Evolutionary conservation across 495 filamentous ascomycete genomes (phyloP), one percentile per base, ranked within the genome.

Genomic region (Rhypophila decipiens): DNA sequence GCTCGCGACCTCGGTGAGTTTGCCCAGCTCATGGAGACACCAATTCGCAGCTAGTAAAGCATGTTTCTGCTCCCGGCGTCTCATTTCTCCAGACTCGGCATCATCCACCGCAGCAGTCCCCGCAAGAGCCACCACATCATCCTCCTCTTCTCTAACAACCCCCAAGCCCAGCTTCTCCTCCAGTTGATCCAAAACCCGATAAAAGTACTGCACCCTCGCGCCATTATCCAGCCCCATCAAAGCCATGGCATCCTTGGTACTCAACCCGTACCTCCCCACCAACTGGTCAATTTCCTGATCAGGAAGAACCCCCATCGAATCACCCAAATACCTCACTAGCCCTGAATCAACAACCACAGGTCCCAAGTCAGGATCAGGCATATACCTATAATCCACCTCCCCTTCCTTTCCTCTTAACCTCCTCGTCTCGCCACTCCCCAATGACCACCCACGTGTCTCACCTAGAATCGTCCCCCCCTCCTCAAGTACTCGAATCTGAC

Each of bases 361-460:
- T 0, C 76, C 77, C 9, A 99, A 69, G 64, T 99, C 93, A 2
- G 93, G 88, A 62, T 99, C 93, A 1, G 93, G 93, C 94, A 98
- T 97, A 63, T 97, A 98, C 37, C 93, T 76, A 60, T 98, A 98
- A 56, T 98, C 93, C 2, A 97, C 88, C 57, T 96, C 90, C 34
- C 93, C 94, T 59, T 98, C 93, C 65, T 98, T 98, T 10, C 88
- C 90, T 52, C 93, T 77, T 13, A 98, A 64, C 19, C 79, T 77
- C 17, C 85, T 90, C 48, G 86, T 88, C 41, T 84, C 86, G 33
- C 80, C 86, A 39, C 80, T 80, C 1, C 83, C 84, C 42, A 94
- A 74, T 2, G 87, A 86, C 90, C 90, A 99, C 19, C 94, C 91
- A 39, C 93, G 76, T 22, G 93, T 99, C 69, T 99, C 94, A 15